Evolutionary conservation across 257 asterid genomes (phyloP).

Genomic region (Parsonsia alboflavescens): DNA sequence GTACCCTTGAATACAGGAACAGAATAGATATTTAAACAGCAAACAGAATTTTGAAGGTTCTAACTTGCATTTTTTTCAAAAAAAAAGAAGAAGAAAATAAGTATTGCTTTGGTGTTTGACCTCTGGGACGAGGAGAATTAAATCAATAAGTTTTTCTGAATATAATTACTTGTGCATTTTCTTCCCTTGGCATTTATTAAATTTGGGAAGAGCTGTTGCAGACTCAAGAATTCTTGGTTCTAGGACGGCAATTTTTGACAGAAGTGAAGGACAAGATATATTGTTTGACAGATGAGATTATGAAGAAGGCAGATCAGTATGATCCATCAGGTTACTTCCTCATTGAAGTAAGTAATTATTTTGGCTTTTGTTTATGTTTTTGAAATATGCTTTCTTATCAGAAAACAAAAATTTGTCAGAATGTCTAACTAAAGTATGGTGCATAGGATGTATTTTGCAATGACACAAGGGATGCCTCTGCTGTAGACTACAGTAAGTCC

Average conservation of each 20-base stretch:
- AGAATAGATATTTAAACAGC: too few species aligned
- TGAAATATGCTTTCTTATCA: not conserved
- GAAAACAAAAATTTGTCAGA: not conserved
- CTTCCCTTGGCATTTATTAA: slow-evolving; percentile 12
- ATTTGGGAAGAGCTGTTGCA: slow-evolving; percentile 27
- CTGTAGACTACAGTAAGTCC: slow-evolving; percentile 68
- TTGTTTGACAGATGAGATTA: slow-evolving; percentile 75
- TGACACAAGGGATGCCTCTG: slow-evolving; percentile 54
- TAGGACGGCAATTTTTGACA: slow-evolving; percentile 78
- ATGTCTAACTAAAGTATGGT: slow-evolving; percentile 11
- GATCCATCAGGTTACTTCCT: slow-evolving; percentile 90
- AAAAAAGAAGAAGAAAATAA: too few species aligned
- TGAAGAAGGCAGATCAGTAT: slow-evolving; percentile 53
- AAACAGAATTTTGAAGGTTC: not conserved
- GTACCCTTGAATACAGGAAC: not conserved
- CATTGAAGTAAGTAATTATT: slow-evolving; percentile 51
- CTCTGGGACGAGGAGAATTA: not conserved
- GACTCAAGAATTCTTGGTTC: slow-evolving; percentile 83
- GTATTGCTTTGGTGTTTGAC: not conserved
- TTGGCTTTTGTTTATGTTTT: slow-evolving; percentile 6
- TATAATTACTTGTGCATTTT: slow-evolving; percentile 1
- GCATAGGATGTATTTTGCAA: slow-evolving; percentile 73
- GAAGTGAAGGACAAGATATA: slow-evolving; percentile 75
- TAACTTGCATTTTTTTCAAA: too few species aligned
- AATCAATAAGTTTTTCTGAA: not conserved